These are phyloP conservation scores for Trebouxiophyceae sp. DNA, from an alignment of 163 green algal species.

Conservation along the genomic window DNA sequence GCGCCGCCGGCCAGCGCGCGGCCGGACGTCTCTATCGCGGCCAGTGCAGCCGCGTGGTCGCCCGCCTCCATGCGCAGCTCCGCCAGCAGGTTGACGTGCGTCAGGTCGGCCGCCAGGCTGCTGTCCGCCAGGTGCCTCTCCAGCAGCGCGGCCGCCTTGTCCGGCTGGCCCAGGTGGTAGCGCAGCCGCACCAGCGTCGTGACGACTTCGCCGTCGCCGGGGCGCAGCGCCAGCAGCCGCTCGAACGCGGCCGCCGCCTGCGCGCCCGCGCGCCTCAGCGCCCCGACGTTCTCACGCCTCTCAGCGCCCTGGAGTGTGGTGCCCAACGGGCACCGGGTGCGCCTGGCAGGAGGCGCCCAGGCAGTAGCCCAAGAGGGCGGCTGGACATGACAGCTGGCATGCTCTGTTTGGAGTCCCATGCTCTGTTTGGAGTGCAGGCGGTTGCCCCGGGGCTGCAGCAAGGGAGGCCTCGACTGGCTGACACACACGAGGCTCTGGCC, in stretches of 20 bases:
- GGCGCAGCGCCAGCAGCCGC: constrained; percentile 15
- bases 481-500: too few species aligned
- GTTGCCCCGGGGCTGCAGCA: neutral
- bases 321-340: neutral
- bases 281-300: too few species aligned
- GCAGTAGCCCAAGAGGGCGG: neutral
- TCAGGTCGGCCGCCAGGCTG: constrained; percentile 51
- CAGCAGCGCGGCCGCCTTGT: constrained; percentile 32
- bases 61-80: constrained; percentile 67
- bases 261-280: too few species aligned
- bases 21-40: constrained; percentile 36
- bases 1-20: constrained; percentile 19
- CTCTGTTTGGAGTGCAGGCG: neutral
- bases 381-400: neutral
- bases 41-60: constrained; percentile 23
- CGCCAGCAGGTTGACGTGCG: constrained; percentile 79
- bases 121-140: constrained; percentile 26
- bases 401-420: neutral
- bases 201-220: constrained; percentile 53
- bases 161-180: constrained; percentile 26
- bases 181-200: constrained; percentile 65
- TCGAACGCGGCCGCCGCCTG: constrained; percentile 36
- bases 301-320: neutral
- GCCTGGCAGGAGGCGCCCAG: neutral
- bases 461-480: neutral